Base-by-base conservation (phyloP, 768 basidiomycete species). In the Amanita exitialis region DNA sequence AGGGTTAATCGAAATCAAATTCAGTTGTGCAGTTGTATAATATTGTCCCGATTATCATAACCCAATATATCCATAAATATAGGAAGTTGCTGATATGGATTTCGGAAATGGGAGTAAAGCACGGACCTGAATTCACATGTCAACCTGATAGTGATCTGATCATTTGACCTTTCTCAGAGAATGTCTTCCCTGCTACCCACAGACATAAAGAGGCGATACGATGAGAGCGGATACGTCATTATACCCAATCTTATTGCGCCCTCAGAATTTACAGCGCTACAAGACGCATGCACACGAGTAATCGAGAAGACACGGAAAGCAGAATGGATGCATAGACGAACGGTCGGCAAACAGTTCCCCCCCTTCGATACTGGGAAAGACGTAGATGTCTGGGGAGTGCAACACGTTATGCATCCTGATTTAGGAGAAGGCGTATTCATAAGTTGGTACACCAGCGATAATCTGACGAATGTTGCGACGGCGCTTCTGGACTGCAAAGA, bases 371-470 rank as follows among this genome's bases (percentile, higher is more conserved):
- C 74, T 28, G 69, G 67, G 13, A 64, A 77, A 47, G 75, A 78
- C 1, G 37, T 41, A 12, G 87, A 90, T 63, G 77, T 82, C 0
- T 89, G 87, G 86, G 88, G 87, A 1, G 79, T 88, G 1, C 87
- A 89, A 56, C 85, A 89, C 54, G 62, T 85, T 41, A 89, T 90
- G 88, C 86, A 89, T 58, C 87, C 86, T 1, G 79, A 73, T 28
- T 71, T 90, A 0, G 68, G 63, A 0, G 81, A 86, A 58, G 69
- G 74, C 0, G 69, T 59, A 4, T 89, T 89, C 52, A 74, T 74
- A 25, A 66, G 67, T 52, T 88, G 83, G 82, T 90, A 89, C 57
- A 80, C 82, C 10, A 78, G 77, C 5, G 67, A 72, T 1, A 64
- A 58, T 12, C 61, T 90, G 10, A 58, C 77, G 0, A 59, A 57